phyloP scores from a whole-genome alignment of 306 rosid genomes.

The Vigna unguiculata region DNA sequence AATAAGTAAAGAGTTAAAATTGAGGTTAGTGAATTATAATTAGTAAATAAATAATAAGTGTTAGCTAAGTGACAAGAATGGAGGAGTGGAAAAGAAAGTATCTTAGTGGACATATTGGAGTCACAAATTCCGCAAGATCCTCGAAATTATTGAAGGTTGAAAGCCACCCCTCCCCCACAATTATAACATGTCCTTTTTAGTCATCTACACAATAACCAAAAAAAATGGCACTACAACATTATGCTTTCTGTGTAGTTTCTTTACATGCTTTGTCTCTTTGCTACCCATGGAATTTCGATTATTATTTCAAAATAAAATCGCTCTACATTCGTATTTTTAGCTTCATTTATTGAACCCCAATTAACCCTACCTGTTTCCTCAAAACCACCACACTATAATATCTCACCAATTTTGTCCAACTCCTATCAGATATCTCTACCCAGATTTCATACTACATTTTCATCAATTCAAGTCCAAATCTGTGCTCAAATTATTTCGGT shows the following conservation, averaged over 20 bases:
- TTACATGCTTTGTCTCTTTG: constrained; percentile 38
- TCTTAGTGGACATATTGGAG: constrained; percentile 48
- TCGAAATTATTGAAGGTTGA: constrained; percentile 50
- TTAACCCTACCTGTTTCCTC: background rate
- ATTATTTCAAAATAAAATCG: too few relatives aligned
- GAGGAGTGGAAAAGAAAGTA: constrained; percentile 49
- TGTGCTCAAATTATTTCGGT: background rate
- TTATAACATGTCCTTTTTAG: constrained; percentile 46
- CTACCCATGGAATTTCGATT: background rate
- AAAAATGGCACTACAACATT: constrained; percentile 23
- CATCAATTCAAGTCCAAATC: background rate
- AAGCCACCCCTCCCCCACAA: constrained; percentile 41
- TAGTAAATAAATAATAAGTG: too few relatives aligned
- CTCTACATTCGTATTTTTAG: constrained; percentile 33
- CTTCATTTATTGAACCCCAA: constrained; percentile 20
- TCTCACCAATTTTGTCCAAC: background rate
- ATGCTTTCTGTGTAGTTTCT: constrained; percentile 5
- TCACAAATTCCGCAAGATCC: constrained; percentile 58
- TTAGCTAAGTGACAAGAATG: constrained; percentile 51
- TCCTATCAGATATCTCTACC: background rate
- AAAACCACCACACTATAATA: background rate
- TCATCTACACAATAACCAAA: constrained; percentile 40
- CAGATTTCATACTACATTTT: too few relatives aligned
- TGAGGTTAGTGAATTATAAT: too few relatives aligned
- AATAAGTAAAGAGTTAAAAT: too few relatives aligned